phyloP scores from a whole-genome alignment of 2,329 filamentous ascomycete species.

The Fusarium hainanense region DNA sequence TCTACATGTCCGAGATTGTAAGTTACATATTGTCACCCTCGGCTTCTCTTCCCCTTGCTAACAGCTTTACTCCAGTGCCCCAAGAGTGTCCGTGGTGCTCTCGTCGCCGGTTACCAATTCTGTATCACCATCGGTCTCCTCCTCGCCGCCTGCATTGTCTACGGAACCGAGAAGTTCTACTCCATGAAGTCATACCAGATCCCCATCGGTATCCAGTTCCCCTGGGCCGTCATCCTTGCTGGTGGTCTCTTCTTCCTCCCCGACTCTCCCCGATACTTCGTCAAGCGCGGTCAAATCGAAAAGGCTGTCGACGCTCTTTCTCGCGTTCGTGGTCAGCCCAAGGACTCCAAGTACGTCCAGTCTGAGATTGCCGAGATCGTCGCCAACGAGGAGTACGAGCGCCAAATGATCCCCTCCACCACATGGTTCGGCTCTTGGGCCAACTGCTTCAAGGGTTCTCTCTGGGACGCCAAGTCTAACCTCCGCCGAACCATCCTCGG shows the following conservation, averaged over 20 bases:
- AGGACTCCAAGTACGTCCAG: slow-evolving; percentile 40
- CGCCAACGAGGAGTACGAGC: slow-evolving; percentile 90
- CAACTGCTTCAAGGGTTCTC: slow-evolving; percentile 49
- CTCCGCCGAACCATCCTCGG: slow-evolving; percentile 69
- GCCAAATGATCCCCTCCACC: slow-evolving; percentile 30
- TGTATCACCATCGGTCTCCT: slow-evolving; percentile 40
- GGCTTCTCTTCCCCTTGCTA: slow-evolving; percentile 47
- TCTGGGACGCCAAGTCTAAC: slow-evolving; percentile 38
- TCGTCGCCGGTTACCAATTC: slow-evolving; percentile 42
- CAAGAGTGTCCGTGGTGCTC: slow-evolving; percentile 35
- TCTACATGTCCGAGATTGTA: slow-evolving; percentile 44
- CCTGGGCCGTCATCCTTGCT: slow-evolving; percentile 37
- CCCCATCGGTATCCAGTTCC: slow-evolving; percentile 37
- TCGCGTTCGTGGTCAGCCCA: slow-evolving; percentile 34
- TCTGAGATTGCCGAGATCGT: slow-evolving; percentile 60
- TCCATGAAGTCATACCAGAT: slow-evolving; percentile 32
- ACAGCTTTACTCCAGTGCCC: slow-evolving; percentile 24
- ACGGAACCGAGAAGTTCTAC: slow-evolving; percentile 30
- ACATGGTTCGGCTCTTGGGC: slow-evolving; percentile 34
- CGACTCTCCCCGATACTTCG: slow-evolving; percentile 38
- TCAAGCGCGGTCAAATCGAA: slow-evolving; percentile 36
- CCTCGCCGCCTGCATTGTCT: slow-evolving; percentile 36
- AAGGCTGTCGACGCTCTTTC: slow-evolving; percentile 31
- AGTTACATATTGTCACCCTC: slow-evolving; percentile 72
- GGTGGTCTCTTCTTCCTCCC: slow-evolving; percentile 38